Percentiles rank a stretch among this genome's conserved stretches.
Conservation (phyloP, 2,329 filamentous ascomycete species). For the Trichoderma atrobrunneum region DNA sequence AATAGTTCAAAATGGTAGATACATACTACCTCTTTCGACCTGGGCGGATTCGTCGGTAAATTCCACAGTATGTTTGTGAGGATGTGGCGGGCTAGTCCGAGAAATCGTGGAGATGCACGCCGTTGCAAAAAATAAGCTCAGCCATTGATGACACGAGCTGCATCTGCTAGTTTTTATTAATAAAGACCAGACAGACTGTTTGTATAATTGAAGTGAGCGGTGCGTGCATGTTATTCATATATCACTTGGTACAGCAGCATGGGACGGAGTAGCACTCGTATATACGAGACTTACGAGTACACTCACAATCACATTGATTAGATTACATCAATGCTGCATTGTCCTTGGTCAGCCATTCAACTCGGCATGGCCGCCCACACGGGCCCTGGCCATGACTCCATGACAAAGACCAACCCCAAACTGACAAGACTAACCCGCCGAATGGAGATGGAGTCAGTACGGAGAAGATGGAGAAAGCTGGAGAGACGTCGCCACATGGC, state of each 20-base stretch:
- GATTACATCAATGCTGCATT: no score
- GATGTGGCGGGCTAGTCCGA: background rate
- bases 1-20: background rate
- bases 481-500: slow-evolving; percentile 14
- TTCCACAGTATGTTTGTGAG: background rate
- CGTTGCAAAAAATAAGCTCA: background rate
- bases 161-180: background rate
- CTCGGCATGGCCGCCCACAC: background rate
- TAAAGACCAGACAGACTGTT: background rate
- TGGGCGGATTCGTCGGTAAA: background rate
- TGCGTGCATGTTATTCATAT: background rate
- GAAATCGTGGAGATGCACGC: background rate
- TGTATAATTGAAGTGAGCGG: background rate
- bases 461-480: slow-evolving; percentile 13
- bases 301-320: no score
- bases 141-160: background rate
- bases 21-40: background rate
- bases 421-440: background rate
- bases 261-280: background rate
- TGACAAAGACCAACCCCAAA: background rate
- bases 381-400: background rate
- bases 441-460: background rate
- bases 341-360: background rate
- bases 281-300: no score
- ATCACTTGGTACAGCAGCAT: background rate